Conservation (phyloP, 331 rosid species). For the Rosa hybrid region DNA sequence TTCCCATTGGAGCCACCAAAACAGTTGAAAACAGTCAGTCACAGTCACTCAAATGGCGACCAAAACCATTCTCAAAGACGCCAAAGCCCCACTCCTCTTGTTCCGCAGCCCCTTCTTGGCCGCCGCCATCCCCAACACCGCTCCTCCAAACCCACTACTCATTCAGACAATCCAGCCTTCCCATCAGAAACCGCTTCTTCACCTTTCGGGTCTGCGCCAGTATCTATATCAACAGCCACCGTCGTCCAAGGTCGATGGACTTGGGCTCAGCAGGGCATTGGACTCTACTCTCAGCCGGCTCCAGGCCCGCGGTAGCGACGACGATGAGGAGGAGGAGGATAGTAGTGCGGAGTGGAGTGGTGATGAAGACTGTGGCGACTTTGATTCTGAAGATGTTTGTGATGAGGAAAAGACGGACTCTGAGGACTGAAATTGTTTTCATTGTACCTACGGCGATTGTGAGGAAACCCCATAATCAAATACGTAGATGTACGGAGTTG, state of each 20-base stretch:
- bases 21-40: neutral
- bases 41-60: slow-evolving; percentile 36
- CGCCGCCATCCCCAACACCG: neutral
- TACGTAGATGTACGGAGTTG: neutral
- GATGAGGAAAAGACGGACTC: neutral
- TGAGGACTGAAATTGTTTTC: neutral
- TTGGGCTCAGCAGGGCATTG: neutral
- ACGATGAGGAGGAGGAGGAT: neutral
- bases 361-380: neutral
- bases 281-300: slow-evolving; percentile 5
- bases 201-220: slow-evolving; percentile 9
- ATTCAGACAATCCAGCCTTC: neutral
- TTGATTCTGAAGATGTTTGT: neutral
- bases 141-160: slow-evolving; percentile 3
- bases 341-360: neutral
- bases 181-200: slow-evolving; percentile 4
- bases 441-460: neutral
- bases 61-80: slow-evolving; percentile 27
- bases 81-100: slow-evolving; percentile 29
- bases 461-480: neutral
- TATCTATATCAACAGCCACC: neutral
- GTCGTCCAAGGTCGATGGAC: neutral
- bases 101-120: slow-evolving; percentile 15
- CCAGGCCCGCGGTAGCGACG: slow-evolving; percentile 7
- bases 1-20: neutral